phyloP scores from a whole-genome alignment of 371 early-diverging fungal species.

The Apophysomyces ossiformis region DNA sequence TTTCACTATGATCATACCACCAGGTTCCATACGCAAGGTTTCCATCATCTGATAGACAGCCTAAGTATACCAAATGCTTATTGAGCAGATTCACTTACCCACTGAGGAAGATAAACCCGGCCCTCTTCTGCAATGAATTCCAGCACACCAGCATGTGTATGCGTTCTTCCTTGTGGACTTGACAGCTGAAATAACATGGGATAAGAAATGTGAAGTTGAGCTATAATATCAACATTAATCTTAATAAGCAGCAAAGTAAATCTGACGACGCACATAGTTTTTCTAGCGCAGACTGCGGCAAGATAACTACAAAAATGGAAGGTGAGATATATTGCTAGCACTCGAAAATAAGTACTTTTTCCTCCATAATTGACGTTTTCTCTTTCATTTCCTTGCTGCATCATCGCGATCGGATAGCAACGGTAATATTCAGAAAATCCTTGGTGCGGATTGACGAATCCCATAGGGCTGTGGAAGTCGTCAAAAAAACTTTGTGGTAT shows the following conservation, averaged over 20 bases:
- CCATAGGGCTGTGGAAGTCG: slow-evolving; percentile 32
- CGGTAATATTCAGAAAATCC: slow-evolving; percentile 71
- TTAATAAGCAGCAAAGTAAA: neutral
- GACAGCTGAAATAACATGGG: slow-evolving; percentile 91
- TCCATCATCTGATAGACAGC: slow-evolving; percentile 85
- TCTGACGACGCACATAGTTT: slow-evolving; percentile 68
- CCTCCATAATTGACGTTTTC: slow-evolving; percentile 84
- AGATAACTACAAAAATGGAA: slow-evolving; percentile 63
- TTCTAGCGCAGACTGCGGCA: slow-evolving; percentile 90
- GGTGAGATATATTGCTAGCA: neutral
- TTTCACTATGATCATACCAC: slow-evolving; percentile 80
- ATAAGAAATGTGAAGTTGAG: slow-evolving; percentile 86
- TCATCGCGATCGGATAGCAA: slow-evolving; percentile 83
- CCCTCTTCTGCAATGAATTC: slow-evolving; percentile 99
- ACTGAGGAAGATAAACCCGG: slow-evolving; percentile 93
- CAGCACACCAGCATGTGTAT: slow-evolving; percentile 97
- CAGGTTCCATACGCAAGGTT: slow-evolving; percentile 78
- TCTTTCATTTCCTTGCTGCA: slow-evolving; percentile 74
- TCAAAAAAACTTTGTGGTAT: slow-evolving; percentile 35
- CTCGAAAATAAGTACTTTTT: slow-evolving; percentile 64
- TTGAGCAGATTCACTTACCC: slow-evolving; percentile 65
- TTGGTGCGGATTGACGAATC: slow-evolving; percentile 49
- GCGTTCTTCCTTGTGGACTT: slow-evolving; percentile 53
- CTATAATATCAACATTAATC: slow-evolving; percentile 35
- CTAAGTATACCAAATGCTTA: neutral